Conservation (phyloP, 2,329 filamentous ascomycete species). For the Stemphylium vesicarium region DNA sequence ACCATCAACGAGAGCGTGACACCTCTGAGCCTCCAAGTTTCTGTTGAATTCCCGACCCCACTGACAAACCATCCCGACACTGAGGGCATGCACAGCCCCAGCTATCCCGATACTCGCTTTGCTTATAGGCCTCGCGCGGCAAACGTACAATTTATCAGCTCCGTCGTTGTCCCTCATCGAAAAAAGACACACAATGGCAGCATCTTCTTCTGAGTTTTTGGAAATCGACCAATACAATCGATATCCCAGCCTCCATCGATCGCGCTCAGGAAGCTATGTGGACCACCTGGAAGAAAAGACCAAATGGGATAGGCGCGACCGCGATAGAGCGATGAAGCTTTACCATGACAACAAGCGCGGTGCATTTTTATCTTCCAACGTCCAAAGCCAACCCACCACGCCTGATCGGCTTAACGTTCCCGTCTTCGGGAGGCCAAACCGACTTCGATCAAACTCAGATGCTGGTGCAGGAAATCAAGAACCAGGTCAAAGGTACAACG, state of each 20-base stretch:
- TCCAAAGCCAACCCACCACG: conserved; percentile 6
- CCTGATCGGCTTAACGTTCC: conserved; percentile 33
- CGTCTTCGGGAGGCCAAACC: conserved; percentile 17
- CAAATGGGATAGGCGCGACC: conserved; percentile 23
- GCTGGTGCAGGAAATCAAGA: conserved; percentile 9
- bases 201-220: conserved; percentile 20
- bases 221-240: conserved; percentile 12
- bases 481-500: conserved; percentile 14
- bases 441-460: conserved; percentile 17
- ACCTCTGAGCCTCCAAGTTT: conserved; percentile 3
- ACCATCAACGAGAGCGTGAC: conserved; percentile 10
- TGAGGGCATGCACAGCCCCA: conserved; percentile 1
- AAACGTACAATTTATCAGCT: not conserved
- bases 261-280: conserved; percentile 31
- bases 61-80: conserved; percentile 1
- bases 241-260: conserved; percentile 21
- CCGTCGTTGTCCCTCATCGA: not conserved
- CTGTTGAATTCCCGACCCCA: conserved; percentile 5
- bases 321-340: conserved; percentile 30
- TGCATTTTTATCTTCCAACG: not conserved
- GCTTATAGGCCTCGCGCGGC: not conserved
- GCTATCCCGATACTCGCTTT: not conserved
- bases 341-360: conserved; percentile 24
- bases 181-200: conserved; percentile 8
- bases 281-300: conserved; percentile 32